These are phyloP conservation scores for Musa balbisiana DNA, from an alignment of 202 grass and related monocot species.

Conservation along the genomic window DNA sequence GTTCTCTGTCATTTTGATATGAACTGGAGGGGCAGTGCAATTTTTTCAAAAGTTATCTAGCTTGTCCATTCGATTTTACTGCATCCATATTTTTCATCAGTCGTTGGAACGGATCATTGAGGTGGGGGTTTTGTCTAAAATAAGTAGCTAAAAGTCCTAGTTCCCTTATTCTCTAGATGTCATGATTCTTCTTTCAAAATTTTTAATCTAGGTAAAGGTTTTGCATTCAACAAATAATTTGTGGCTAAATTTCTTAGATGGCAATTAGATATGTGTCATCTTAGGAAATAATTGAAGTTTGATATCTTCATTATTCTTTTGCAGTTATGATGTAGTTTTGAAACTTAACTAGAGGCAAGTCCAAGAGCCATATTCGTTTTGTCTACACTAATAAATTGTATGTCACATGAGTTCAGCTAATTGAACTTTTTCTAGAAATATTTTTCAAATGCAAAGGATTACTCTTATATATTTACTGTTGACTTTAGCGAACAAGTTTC, in stretches of 20 bases:
- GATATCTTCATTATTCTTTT: neutral
- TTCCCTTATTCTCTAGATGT: neutral
- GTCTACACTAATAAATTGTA: too few species aligned
- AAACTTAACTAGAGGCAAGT: neutral
- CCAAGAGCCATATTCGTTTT: neutral
- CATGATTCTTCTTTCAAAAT: neutral
- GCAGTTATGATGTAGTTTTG: neutral
- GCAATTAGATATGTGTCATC: neutral
- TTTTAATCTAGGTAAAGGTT: neutral
- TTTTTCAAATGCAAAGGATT: too few species aligned
- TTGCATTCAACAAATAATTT: neutral
- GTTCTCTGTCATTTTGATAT: neutral
- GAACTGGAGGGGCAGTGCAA: neutral
- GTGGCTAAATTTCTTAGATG: neutral
- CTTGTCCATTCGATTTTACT: slow-evolving; percentile 8
- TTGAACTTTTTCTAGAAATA: too few species aligned
- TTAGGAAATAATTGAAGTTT: neutral
- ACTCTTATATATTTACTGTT: too few species aligned
- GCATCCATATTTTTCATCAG: slow-evolving; percentile 2
- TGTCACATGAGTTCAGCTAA: too few species aligned
- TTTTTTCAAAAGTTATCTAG: neutral
- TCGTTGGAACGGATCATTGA: neutral
- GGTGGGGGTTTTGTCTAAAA: neutral
- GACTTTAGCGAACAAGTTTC: too few species aligned
- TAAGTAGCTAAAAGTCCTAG: neutral